Evolutionary conservation across 495 filamentous ascomycete species (phyloP), one percentile per base, ranked within the genome.

Genomic region (Penicillium subrubescens): DNA sequence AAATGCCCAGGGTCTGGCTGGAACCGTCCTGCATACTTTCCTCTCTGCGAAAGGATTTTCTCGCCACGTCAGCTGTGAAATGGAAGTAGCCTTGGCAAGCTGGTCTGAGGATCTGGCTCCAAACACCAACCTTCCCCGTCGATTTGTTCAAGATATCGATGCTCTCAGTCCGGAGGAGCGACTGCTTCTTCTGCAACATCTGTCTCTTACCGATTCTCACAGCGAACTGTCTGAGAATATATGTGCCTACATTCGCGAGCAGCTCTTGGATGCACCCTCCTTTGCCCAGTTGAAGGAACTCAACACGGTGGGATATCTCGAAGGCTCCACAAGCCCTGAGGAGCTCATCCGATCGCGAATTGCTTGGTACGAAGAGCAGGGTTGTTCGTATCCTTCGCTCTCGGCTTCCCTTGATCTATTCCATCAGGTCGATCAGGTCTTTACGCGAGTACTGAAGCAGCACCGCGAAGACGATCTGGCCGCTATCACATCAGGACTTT

Each of bases 21-120:
- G 79, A 5, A 83, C 84, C 3, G 74, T 88, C 8, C 67, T 88
- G 12, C 86, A 88, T 62, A 85, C 86, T 0, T 88, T 84, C 64
- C 67, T 88, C 0, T 86, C 84, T 5, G 80, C 77, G 17, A 79
- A 79, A 53, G 76, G 76, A 7, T 82, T 81, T 52, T 70, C 78
- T 10, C 77, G 86, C 7, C 76, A 82, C 59, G 71, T 84, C 53
- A 86, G 84, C 64, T 84, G 86, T 55, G 76, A 83, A 59, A 73
- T 75, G 0, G 86, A 88, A 68, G 69, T 77, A 6, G 75, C 77
- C 8, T 73, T 87, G 29, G 73, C 75, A 6, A 72, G 72, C 48
- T 79, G 74, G 73, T 77, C 69, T 10, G 69, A 75, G n/a, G 69
- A 75, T 62, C 44, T 77, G 6, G 73, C 70, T 31, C 69, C 72